phyloP scores from a whole-genome alignment of 306 rosid genomes.

The Inga laurina region DNA sequence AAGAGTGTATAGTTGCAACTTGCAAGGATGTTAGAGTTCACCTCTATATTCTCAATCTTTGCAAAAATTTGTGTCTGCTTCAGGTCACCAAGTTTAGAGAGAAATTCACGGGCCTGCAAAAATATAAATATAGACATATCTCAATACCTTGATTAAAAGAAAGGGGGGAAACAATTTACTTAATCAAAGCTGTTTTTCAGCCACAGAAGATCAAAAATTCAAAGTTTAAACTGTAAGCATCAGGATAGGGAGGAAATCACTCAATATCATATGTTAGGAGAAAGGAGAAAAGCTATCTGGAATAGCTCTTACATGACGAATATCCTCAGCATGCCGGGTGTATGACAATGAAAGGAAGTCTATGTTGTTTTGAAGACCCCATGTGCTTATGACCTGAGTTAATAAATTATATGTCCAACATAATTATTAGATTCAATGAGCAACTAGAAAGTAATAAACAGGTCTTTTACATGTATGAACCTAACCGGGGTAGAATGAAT shows the following conservation, averaged over 20 bases:
- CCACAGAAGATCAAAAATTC: conserved; percentile 12
- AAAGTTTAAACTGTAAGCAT: conserved; percentile 23
- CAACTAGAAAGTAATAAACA: conserved; percentile 21
- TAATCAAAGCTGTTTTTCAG: background rate
- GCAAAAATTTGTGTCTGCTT: conserved; percentile 80
- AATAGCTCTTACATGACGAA: conserved; percentile 69
- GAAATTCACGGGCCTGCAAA: conserved; percentile 66
- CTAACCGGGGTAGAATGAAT: background rate
- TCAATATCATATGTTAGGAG: background rate
- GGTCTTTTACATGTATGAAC: conserved; percentile 2
- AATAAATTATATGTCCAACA: conserved; percentile 2
- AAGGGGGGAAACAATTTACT: background rate
- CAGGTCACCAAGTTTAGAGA: conserved; percentile 49
- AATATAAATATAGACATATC: conserved; percentile 28
- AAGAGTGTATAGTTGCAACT: background rate
- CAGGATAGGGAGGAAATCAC: background rate
- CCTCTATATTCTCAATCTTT: conserved; percentile 83
- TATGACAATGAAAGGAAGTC: conserved; percentile 79
- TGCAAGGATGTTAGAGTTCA: conserved; percentile 22
- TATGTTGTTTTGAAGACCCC: conserved; percentile 83
- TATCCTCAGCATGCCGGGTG: conserved; percentile 82
- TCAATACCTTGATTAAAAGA: conserved; percentile 10
- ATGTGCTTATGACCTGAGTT: conserved; percentile 75
- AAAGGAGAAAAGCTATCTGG: conserved; percentile 18
- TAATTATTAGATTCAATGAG: conserved; percentile 14